A percentile compares a stretch with the other conserved stretches of the same genome.
These are phyloP conservation scores for Oidiodendron maius DNA, from an alignment of 495 filamentous ascomycete genomes.

Conservation along the genomic window DNA sequence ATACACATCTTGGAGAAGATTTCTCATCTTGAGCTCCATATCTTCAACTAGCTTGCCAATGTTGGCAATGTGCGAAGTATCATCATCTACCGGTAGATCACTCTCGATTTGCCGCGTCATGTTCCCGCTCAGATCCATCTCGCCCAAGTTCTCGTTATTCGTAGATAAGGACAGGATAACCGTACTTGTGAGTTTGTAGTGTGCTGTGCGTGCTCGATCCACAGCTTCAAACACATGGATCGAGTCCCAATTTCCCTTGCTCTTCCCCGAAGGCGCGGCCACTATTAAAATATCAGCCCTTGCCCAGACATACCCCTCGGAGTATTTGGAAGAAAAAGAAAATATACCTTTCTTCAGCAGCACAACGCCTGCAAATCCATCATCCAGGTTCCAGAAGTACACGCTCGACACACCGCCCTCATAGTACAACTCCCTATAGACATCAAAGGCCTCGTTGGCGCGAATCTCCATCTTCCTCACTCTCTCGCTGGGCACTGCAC, in stretches of 20 bases:
- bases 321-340: neutral
- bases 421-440: constrained; percentile 97
- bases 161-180: constrained; percentile 86
- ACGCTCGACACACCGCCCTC: constrained; percentile 93
- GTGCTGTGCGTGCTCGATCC: constrained; percentile 81
- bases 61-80: constrained; percentile 92
- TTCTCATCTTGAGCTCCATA: constrained; percentile 99
- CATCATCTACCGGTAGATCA: constrained; percentile 82
- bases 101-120: constrained; percentile 95
- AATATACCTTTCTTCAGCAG: constrained; percentile 81
- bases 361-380: constrained; percentile 95
- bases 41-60: constrained; percentile 94
- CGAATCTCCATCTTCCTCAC: constrained; percentile 89
- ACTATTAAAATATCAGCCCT: constrained; percentile 23
- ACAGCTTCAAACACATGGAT: constrained; percentile 98
- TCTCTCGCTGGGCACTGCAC: constrained; percentile 74
- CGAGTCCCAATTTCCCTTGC: constrained; percentile 88
- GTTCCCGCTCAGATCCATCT: constrained; percentile 92
- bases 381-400: constrained; percentile 98
- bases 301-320: neutral
- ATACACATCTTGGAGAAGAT: constrained; percentile 97
- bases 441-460: constrained; percentile 93
- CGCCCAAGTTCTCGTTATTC: constrained; percentile 65
- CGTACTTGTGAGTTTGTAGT: constrained; percentile 97
- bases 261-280: constrained; percentile 56